Evolutionary conservation across 1,284 basidiomycete species (phyloP).

Genomic region (Inonotus obliquus): DNA sequence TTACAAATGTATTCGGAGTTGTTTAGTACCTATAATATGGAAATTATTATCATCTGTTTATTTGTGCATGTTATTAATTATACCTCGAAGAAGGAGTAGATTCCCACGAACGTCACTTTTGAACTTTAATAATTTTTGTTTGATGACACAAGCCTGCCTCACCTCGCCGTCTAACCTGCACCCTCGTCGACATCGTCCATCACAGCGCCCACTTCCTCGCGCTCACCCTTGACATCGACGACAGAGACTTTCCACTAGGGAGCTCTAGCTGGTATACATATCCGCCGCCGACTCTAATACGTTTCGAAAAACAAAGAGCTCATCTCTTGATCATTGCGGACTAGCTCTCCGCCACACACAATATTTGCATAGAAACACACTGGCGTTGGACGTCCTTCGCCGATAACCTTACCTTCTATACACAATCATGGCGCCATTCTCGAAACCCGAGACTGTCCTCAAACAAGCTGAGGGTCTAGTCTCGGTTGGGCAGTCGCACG

Average conservation of each 20-base stretch:
- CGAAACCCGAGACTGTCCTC: conserved; percentile 87
- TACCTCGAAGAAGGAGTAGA: neutral
- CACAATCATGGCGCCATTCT: conserved; percentile 74
- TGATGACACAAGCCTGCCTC: conserved; percentile 7
- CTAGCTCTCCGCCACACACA: neutral
- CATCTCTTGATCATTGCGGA: neutral
- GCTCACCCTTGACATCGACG: neutral
- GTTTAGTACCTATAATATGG: too few species aligned
- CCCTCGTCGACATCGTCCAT: neutral
- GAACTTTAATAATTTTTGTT: conserved; percentile 14
- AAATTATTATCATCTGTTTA: neutral
- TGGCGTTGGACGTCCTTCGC: conserved; percentile 9
- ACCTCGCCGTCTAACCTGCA: neutral
- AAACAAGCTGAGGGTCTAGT: conserved; percentile 91
- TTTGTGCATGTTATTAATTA: neutral
- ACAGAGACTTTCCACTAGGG: neutral
- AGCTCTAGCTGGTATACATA: neutral
- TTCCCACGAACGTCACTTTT: neutral
- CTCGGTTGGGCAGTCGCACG: conserved; percentile 84
- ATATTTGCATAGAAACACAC: neutral
- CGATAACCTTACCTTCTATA: neutral
- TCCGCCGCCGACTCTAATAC: neutral
- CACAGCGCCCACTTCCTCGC: neutral
- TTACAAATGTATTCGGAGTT: too few species aligned
- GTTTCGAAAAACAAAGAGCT: too few species aligned